These are phyloP conservation scores for Aspergillus costaricaensis DNA, from an alignment of 2,329 filamentous ascomycete genomes.

Conservation along the genomic window DNA sequence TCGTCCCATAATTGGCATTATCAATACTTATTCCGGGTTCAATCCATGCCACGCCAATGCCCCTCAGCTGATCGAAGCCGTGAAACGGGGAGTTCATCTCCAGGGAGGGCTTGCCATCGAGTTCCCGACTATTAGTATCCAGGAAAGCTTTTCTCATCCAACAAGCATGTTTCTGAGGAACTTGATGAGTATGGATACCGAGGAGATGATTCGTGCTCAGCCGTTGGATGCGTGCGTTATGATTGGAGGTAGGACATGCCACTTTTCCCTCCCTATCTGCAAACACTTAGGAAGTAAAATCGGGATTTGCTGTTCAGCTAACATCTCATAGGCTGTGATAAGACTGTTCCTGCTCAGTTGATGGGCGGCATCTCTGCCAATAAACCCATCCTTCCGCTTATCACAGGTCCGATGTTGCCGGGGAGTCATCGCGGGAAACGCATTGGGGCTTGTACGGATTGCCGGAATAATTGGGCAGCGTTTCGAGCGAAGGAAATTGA, in stretches of 20 bases:
- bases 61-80: slow-evolving; percentile 70
- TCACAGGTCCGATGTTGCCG: slow-evolving; percentile 75
- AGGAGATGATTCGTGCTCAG: slow-evolving; percentile 74
- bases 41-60: slow-evolving; percentile 75
- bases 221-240: slow-evolving; percentile 68
- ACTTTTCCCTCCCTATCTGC: too few relatives aligned
- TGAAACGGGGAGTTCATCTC: slow-evolving; percentile 67
- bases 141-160: slow-evolving; percentile 68
- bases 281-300: too few relatives aligned
- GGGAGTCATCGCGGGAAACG: slow-evolving; percentile 65
- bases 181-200: slow-evolving; percentile 77
- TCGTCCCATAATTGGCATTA: slow-evolving; percentile 71
- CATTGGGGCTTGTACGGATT: slow-evolving; percentile 74
- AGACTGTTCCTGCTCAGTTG: slow-evolving; percentile 71
- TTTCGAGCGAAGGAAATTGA: slow-evolving; percentile 67
- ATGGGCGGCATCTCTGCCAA: slow-evolving; percentile 77
- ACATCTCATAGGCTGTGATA: slow-evolving; percentile 65
- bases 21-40: slow-evolving; percentile 72
- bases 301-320: neutral
- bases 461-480: slow-evolving; percentile 71
- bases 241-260: slow-evolving; percentile 59
- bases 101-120: slow-evolving; percentile 69
- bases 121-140: slow-evolving; percentile 72
- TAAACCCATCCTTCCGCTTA: slow-evolving; percentile 67
- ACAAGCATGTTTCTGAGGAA: slow-evolving; percentile 76